Evolutionary conservation across 805 yeast genomes (phyloP).

Genomic region (Metschnikowia noctiluminum): DNA sequence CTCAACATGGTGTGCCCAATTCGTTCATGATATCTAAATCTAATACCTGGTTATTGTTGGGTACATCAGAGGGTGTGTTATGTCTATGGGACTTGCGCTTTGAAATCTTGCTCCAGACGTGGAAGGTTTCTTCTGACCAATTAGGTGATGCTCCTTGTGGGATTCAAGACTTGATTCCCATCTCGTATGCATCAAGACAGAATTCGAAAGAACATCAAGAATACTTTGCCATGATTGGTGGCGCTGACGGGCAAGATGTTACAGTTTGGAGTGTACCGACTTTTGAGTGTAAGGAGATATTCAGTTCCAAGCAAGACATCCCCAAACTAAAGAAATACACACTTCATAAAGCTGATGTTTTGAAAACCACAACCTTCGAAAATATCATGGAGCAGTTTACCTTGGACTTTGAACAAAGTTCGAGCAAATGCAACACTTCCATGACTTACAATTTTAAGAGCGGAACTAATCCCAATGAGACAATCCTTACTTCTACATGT

Average conservation of each 20-base stretch:
- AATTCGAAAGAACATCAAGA: not conserved
- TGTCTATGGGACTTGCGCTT: slow-evolving; percentile 83
- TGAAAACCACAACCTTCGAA: slow-evolving; percentile 18
- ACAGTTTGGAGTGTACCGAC: slow-evolving; percentile 75
- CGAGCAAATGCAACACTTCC: slow-evolving; percentile 6
- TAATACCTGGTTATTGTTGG: slow-evolving; percentile 64
- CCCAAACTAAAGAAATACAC: slow-evolving; percentile 25
- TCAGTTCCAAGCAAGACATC: slow-evolving; percentile 18
- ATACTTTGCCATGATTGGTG: slow-evolving; percentile 59
- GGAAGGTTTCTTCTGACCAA: slow-evolving; percentile 50
- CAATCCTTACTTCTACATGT: slow-evolving; percentile 25
- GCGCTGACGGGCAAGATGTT: slow-evolving; percentile 55
- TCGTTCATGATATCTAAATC: slow-evolving; percentile 54
- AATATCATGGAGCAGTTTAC: slow-evolving; percentile 18
- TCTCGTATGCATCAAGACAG: slow-evolving; percentile 31
- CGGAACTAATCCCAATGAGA: slow-evolving; percentile 6
- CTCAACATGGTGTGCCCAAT: slow-evolving; percentile 63
- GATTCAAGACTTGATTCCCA: slow-evolving; percentile 44
- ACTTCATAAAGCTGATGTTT: slow-evolving; percentile 20
- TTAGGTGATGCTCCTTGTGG: slow-evolving; percentile 26
- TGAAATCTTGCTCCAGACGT: slow-evolving; percentile 53
- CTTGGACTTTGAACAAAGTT: slow-evolving; percentile 17
- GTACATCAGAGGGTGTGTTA: slow-evolving; percentile 71
- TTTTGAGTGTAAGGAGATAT: slow-evolving; percentile 48
- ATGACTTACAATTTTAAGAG: slow-evolving; percentile 1